A percentile compares a stretch with the other conserved stretches of the same genome.
Evolutionary conservation across 1,284 basidiomycete species (phyloP).

Genomic region (Chondrostereum purpureum): DNA sequence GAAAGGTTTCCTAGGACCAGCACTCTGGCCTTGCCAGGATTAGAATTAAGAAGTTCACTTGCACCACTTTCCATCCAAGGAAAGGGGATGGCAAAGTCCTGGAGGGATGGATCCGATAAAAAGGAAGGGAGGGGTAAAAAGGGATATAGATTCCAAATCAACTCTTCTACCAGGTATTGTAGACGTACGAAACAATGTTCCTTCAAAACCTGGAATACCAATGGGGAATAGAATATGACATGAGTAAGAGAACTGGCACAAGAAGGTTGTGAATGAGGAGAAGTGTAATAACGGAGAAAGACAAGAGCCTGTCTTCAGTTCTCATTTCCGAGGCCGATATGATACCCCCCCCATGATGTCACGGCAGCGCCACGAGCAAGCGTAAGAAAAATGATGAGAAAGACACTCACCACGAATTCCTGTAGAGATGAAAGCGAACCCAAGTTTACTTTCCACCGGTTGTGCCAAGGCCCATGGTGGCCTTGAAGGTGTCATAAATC

Average conservation of each 20-base stretch:
- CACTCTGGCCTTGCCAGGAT: too few relatives aligned
- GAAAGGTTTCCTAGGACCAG: too few relatives aligned
- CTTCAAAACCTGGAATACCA: background rate
- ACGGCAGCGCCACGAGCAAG: background rate
- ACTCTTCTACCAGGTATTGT: background rate
- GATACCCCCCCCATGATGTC: background rate
- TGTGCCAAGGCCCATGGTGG: constrained; percentile 73
- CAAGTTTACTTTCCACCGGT: constrained; percentile 74
- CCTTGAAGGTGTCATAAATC: constrained; percentile 82
- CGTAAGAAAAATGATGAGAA: too few relatives aligned
- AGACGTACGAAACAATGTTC: background rate
- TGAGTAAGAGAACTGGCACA: background rate
- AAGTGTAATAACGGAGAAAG: background rate
- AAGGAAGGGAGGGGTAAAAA: too few relatives aligned
- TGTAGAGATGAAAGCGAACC: background rate
- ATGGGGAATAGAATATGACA: too few relatives aligned
- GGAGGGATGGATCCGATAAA: background rate
- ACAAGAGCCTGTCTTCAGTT: background rate
- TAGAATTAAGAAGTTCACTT: too few relatives aligned
- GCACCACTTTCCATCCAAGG: too few relatives aligned
- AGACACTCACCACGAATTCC: background rate
- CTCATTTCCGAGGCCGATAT: background rate
- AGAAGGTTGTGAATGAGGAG: background rate
- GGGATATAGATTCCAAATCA: background rate
- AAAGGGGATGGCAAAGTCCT: background rate